phyloP scores from a whole-genome alignment of 2,329 filamentous ascomycete species.

The Colletotrichum siamense region DNA sequence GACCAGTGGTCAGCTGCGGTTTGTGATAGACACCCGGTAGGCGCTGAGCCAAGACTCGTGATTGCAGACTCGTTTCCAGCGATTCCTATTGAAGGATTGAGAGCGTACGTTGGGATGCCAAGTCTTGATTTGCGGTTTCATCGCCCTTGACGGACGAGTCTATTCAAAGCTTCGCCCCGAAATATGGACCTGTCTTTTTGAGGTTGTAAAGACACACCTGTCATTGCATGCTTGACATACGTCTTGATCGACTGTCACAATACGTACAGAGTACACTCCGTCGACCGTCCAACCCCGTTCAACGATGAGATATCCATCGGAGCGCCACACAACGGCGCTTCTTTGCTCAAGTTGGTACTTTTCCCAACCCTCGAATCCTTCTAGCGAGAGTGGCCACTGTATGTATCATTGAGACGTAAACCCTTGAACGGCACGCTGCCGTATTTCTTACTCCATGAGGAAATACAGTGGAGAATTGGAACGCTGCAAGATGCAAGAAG shows the following conservation, averaged over 20 bases:
- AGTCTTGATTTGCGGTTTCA: constrained; percentile 6
- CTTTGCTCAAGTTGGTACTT: not conserved
- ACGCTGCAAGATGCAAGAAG: not conserved
- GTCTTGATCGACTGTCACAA: not conserved
- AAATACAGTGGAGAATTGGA: not conserved
- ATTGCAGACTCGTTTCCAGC: not conserved
- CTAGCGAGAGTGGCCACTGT: not conserved
- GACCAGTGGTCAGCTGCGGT: not conserved
- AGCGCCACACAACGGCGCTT: not conserved
- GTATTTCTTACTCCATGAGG: not conserved
- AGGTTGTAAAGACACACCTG: not conserved
- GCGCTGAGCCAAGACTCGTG: not conserved
- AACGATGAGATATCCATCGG: not conserved
- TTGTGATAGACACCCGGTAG: not conserved
- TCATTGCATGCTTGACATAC: not conserved
- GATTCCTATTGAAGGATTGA: not conserved
- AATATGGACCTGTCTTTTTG: not conserved
- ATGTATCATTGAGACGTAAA: not conserved
- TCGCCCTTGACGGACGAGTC: not conserved
- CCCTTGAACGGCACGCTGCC: not conserved
- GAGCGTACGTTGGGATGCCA: not conserved
- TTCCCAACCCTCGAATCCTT: not conserved
- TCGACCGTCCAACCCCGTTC: not conserved
- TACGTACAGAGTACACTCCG: not conserved
- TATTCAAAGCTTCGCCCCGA: not conserved